Base-by-base conservation (phyloP, 345 rosid species). In the Heritiera littoralis region DNA sequence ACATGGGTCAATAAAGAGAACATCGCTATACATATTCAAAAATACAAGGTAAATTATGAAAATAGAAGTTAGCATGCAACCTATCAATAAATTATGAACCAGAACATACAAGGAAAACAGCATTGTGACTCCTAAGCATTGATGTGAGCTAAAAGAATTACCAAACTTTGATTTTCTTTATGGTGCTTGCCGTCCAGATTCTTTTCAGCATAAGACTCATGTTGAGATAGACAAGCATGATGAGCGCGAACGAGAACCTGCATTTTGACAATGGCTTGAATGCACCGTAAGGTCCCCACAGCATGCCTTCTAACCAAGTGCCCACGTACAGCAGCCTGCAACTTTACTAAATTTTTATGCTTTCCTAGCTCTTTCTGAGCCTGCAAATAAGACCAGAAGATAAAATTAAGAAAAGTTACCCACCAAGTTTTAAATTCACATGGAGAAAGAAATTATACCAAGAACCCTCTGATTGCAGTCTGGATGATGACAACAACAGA, bases 301-400 rank as follows among this genome's bases (percentile, higher is more conserved):
- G 98, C 99, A 81, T 90, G 98, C 79, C 76, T 94, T 76, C 98
- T 87, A 78, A 94, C 98, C 86, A 96, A 77, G 86, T 92, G 93
- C 48, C 98, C 97, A 17, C 98, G 95, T 17, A 90, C 89, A 72
- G 91, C 95, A 80, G 99, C 98, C 86, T 96, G 99, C 91, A 94
- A 82, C 87, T 89, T 92, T 38, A 94, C 81, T 46, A 92, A 88
- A 71, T 86, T 92, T 88, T 89, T 91, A 55, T 81, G 90, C 90
- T 82, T 93, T 77, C 82, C 69, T 78, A 94, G 85, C 81, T 90
- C 91, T 79, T 72, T 92, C 54, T 81, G 86, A 71, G 91, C 97
- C 98, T 96, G 78, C 68, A 78, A 74, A 80, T 78, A 12, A 74
- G 49, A 32, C 75, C 41, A 40, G 28, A 71, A 71, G 14, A 76